These are phyloP conservation scores for Schizothecium vesticola DNA, from an alignment of 495 filamentous ascomycete species.

Conservation along the genomic window DNA sequence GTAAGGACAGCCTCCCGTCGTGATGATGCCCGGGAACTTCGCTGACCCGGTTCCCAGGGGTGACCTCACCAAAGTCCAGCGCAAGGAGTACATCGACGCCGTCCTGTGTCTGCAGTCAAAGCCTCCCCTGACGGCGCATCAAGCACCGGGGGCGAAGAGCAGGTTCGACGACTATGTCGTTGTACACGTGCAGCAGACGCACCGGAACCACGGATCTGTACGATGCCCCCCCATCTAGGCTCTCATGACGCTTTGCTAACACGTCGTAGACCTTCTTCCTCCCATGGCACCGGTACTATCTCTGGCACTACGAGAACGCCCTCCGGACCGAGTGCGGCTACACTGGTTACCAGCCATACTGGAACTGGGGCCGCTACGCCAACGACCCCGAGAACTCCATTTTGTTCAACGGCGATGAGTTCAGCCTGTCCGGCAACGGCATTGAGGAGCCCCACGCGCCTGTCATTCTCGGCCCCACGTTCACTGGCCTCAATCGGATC, in stretches of 20 bases:
- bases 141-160: slow-evolving; percentile 31
- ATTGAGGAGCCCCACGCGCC: slow-evolving; percentile 27
- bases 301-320: slow-evolving; percentile 58
- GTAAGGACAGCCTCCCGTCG: slow-evolving; percentile 1
- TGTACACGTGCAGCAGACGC: slow-evolving; percentile 58
- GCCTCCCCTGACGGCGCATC: slow-evolving; percentile 37
- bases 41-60: slow-evolving; percentile 34
- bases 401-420: slow-evolving; percentile 29
- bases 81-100: slow-evolving; percentile 55
- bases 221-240: slow-evolving; percentile 19
- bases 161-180: slow-evolving; percentile 65
- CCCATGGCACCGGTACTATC: slow-evolving; percentile 65
- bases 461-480: slow-evolving; percentile 21
- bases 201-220: slow-evolving; percentile 54
- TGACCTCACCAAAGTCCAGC: slow-evolving; percentile 40
- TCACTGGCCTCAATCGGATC: slow-evolving; percentile 22
- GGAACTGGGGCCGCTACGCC: slow-evolving; percentile 28
- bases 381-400: slow-evolving; percentile 22
- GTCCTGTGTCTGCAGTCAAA: slow-evolving; percentile 56
- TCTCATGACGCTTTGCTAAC: background rate
- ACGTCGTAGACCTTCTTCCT: slow-evolving; percentile 54
- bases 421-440: slow-evolving; percentile 23
- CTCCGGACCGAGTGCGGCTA: slow-evolving; percentile 66
- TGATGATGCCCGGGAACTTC: background rate
- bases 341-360: slow-evolving; percentile 41